phyloP scores from a whole-genome alignment of 371 early-diverging fungal species.

The Umbelopsis sp. region DNA sequence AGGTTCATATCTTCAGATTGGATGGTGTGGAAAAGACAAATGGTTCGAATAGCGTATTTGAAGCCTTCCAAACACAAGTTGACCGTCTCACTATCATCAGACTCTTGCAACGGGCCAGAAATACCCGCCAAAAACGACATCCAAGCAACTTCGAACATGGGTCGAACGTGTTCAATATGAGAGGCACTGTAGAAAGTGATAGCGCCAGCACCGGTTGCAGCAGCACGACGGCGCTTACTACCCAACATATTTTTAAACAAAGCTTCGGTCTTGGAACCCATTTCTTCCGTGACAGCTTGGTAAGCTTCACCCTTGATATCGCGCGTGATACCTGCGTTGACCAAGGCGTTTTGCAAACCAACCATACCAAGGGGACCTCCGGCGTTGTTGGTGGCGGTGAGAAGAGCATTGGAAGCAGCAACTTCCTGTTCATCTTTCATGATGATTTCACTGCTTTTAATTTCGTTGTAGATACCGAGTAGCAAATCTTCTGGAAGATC shows the following conservation, averaged over 20 bases:
- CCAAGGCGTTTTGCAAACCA: slow-evolving; percentile 52
- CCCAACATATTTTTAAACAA: slow-evolving; percentile 56
- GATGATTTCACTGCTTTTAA: slow-evolving; percentile 84
- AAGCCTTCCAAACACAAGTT: slow-evolving; percentile 79
- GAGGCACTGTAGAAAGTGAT: slow-evolving; percentile 71
- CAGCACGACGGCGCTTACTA: slow-evolving; percentile 36
- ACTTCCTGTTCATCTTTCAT: slow-evolving; percentile 84
- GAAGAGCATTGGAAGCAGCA: slow-evolving; percentile 45
- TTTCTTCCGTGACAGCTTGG: slow-evolving; percentile 57
- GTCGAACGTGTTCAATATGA: slow-evolving; percentile 86
- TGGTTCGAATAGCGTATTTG: slow-evolving; percentile 77
- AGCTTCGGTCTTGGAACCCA: slow-evolving; percentile 63
- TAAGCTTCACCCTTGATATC: slow-evolving; percentile 57
- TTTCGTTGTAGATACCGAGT: slow-evolving; percentile 81
- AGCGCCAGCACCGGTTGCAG: slow-evolving; percentile 35
- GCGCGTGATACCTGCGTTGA: slow-evolving; percentile 51
- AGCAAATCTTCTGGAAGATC: slow-evolving; percentile 77
- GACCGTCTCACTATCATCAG: slow-evolving; percentile 73
- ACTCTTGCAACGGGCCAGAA: slow-evolving; percentile 85
- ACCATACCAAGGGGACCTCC: slow-evolving; percentile 40
- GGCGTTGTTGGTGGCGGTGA: slow-evolving; percentile 24
- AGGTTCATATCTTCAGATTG: slow-evolving; percentile 76
- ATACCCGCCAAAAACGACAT: slow-evolving; percentile 86
- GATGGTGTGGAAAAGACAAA: slow-evolving; percentile 75
- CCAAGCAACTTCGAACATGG: slow-evolving; percentile 94